Conservation (phyloP, 225 moss, liverwort and hornwort species). For the Physcomitrellopsis africana region DNA sequence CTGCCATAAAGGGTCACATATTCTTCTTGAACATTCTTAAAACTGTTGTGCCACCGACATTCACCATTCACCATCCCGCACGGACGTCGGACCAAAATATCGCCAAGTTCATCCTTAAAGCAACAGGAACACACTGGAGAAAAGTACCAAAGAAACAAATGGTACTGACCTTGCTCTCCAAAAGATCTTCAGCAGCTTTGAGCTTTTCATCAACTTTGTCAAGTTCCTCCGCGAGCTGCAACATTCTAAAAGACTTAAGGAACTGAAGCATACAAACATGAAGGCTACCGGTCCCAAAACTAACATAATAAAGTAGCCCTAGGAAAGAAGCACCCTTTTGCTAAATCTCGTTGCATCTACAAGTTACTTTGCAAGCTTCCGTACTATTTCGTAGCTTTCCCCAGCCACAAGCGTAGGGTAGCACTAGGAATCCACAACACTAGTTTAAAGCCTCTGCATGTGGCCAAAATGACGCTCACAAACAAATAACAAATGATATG, state of each 20-base stretch:
- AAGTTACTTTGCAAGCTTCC: background rate
- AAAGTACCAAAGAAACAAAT: conserved; percentile 21
- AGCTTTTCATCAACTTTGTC: conserved; percentile 95
- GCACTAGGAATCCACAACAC: conserved; percentile 12
- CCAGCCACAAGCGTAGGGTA: background rate
- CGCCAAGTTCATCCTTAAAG: conserved; percentile 9
- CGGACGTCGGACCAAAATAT: background rate
- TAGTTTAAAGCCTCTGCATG: conserved; percentile 15
- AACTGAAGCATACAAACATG: too few relatives aligned
- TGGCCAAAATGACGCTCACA: conserved; percentile 8
- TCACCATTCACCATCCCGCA: too few relatives aligned
- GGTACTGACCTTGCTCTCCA: conserved; percentile 86
- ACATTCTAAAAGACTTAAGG: conserved; percentile 10
- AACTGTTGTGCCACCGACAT: too few relatives aligned
- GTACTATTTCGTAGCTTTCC: conserved; percentile 7
- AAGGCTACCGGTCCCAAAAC: too few relatives aligned
- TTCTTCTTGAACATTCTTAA: too few relatives aligned
- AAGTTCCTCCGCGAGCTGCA: conserved; percentile 92
- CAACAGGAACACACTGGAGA: conserved; percentile 10
- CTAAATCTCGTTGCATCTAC: too few relatives aligned
- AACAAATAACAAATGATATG: background rate
- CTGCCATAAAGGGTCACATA: too few relatives aligned
- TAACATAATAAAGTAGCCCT: too few relatives aligned
- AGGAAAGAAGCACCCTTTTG: too few relatives aligned
- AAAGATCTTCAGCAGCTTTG: conserved; percentile 78